Base-by-base conservation (phyloP, 306 rosid species). In the Chamaecrista fasciculata region DNA sequence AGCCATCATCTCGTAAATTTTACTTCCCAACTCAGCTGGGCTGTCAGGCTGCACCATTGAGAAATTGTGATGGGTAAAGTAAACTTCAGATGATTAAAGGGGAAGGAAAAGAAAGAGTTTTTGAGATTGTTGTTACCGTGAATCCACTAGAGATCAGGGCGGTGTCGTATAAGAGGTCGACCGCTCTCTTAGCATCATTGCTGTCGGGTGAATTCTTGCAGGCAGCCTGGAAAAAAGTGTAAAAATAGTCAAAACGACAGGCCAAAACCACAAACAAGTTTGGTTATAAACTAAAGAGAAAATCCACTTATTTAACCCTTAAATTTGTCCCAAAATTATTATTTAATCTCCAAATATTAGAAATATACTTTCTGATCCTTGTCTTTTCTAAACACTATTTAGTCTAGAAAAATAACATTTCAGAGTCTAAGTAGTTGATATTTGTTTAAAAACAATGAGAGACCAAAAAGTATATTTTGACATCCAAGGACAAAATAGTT, bases 111-210 rank as follows among this genome's bases (percentile, higher is more conserved):
- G 23, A 37, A 3, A 11, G 5, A 46, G 24, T 11, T n/a, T 11
- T 33, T 19, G 23, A 47, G 12, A 20, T 44, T 58, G 16, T 18
- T 4, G 85, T 76, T 79, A 94, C 98, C 40, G 98, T 42, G 81
- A 88, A 94, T 83, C 98, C 98, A 90, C 98, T 94, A 29, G 99
- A 87, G 80, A 95, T 89, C 79, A 85, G 77, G 31, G 99, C 99
- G 2, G 99, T 95, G 40, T 91, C 99, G 0, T 79, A 95, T 64
- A 95, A 79, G 74, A 95, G 96, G 33, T 89, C 97, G 43, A 91
- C 92, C 0, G 99, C 99, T 82, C 86, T 89, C 71, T 78, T 86
- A 8, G 99, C 99, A 19, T 95, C 99, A 0, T 62, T 48, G 75
- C 95, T 91, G 42, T 95, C 97, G 0, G 97, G 92, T 4, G 82